Percentiles rank a stretch among this genome's conserved stretches.
These are phyloP conservation scores for Ceratobasidium sp. DNA, from an alignment of 1,284 basidiomycete genomes.

Conservation along the genomic window DNA sequence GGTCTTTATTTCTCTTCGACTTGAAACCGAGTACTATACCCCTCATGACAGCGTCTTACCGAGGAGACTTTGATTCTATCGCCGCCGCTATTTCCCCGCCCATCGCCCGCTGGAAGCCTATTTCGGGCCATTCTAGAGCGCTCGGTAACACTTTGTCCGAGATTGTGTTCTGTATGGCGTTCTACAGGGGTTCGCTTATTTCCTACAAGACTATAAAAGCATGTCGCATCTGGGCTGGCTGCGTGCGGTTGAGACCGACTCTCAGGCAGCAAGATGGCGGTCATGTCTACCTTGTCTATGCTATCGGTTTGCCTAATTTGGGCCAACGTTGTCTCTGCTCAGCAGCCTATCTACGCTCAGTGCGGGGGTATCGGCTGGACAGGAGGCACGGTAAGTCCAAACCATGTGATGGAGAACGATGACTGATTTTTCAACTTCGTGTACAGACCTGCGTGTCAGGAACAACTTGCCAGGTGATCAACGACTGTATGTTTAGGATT, in stretches of 20 bases:
- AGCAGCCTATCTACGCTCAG: constrained; percentile 41
- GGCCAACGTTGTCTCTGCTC: constrained; percentile 27
- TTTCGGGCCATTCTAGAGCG: background rate
- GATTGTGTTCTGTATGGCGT: constrained; percentile 7
- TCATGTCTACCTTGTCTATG: constrained; percentile 29
- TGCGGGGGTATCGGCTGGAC: constrained; percentile 41
- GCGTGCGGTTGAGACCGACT: background rate
- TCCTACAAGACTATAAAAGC: constrained; percentile 12
- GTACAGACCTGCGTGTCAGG: constrained; percentile 41
- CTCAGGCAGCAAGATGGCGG: background rate
- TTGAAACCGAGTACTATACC: background rate
- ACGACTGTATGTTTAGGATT: constrained; percentile 40
- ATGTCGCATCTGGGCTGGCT: background rate
- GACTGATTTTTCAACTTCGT: background rate
- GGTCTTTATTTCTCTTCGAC: background rate
- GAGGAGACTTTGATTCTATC: constrained; percentile 17
- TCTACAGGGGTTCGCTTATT: background rate
- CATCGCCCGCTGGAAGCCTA: constrained; percentile 38
- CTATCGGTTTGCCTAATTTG: constrained; percentile 28
- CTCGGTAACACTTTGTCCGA: constrained; percentile 26
- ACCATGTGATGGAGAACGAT: no score
- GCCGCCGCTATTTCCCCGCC: constrained; percentile 42
- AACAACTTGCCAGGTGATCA: constrained; percentile 35
- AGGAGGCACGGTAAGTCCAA: constrained; percentile 30
- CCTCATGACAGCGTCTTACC: constrained; percentile 2